Evolutionary conservation across 129 eudicot genomes (phyloP).

Genomic region (Scalesia atractyloides): DNA sequence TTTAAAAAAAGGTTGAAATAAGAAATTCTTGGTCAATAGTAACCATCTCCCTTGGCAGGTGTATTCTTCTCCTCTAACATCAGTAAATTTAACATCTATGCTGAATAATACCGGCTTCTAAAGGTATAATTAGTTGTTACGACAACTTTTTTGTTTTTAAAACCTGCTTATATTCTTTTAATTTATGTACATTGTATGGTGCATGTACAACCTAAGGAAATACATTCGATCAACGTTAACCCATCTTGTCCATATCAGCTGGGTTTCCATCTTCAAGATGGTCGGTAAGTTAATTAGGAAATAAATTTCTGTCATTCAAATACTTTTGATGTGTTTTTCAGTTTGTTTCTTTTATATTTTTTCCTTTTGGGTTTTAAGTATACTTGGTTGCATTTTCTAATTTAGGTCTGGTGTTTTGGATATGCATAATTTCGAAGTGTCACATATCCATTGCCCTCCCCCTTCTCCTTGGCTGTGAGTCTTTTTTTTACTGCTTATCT

Average conservation of each 20-base stretch:
- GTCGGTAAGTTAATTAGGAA: slow-evolving; percentile 76
- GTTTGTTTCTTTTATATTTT: neutral
- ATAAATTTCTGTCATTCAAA: slow-evolving; percentile 11
- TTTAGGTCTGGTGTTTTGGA: slow-evolving; percentile 91
- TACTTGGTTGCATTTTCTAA: neutral
- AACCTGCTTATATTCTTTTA: neutral
- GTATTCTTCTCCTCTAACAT: slow-evolving; percentile 55
- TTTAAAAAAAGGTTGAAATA: neutral
- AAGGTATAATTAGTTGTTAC: slow-evolving; percentile 69
- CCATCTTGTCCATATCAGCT: slow-evolving; percentile 70
- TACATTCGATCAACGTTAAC: slow-evolving; percentile 75
- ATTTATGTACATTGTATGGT: slow-evolving; percentile 13
- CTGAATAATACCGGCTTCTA: slow-evolving; percentile 67
- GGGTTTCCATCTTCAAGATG: slow-evolving; percentile 98
- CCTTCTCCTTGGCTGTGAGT: slow-evolving; percentile 89
- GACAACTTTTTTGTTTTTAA: neutral
- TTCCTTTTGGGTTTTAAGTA: no score
- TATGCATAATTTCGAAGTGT: slow-evolving; percentile 56
- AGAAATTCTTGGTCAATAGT: neutral
- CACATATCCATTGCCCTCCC: slow-evolving; percentile 96
- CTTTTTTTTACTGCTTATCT: neutral
- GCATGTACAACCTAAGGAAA: slow-evolving; percentile 84
- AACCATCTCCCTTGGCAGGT: slow-evolving; percentile 40
- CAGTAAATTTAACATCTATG: slow-evolving; percentile 62
- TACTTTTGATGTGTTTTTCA: neutral